A percentile compares a stretch with the other conserved stretches of the same genome.
Evolutionary conservation across 2,329 filamentous ascomycete species (phyloP).

Genomic region (Emmonsiellopsis sp.): DNA sequence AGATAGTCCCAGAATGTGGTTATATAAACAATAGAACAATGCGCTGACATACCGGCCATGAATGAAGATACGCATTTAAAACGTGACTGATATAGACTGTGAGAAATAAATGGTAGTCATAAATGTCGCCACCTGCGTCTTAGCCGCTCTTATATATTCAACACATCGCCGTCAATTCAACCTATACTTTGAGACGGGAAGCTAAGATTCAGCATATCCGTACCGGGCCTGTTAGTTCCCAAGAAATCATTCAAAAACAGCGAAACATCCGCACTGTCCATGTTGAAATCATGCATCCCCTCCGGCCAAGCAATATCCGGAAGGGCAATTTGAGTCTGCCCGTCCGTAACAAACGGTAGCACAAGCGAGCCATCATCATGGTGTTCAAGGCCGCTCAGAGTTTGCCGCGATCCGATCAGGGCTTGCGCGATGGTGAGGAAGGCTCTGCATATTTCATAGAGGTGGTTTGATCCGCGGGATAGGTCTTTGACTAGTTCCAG

Average conservation of each 20-base stretch:
- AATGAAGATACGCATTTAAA: too few species aligned
- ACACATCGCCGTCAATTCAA: neutral
- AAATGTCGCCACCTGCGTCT: too few species aligned
- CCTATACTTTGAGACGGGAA: neutral
- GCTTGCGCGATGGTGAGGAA: slow-evolving; percentile 17
- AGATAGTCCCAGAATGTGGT: too few species aligned
- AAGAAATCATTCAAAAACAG: slow-evolving; percentile 21
- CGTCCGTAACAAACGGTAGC: slow-evolving; percentile 9
- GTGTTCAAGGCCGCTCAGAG: slow-evolving; percentile 15
- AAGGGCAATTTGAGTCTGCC: slow-evolving; percentile 14
- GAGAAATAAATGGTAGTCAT: neutral
- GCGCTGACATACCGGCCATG: too few species aligned
- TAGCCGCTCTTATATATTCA: too few species aligned
- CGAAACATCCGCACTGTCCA: slow-evolving; percentile 18
- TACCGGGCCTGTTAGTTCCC: slow-evolving; percentile 17
- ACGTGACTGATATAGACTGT: neutral
- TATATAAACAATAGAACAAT: too few species aligned
- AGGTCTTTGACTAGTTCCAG: slow-evolving; percentile 42
- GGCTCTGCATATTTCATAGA: slow-evolving; percentile 47
- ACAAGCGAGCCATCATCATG: slow-evolving; percentile 17
- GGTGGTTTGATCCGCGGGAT: slow-evolving; percentile 50
- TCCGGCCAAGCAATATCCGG: slow-evolving; percentile 18
- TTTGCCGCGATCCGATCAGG: slow-evolving; percentile 15
- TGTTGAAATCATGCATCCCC: slow-evolving; percentile 12
- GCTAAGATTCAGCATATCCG: slow-evolving; percentile 15